Conservation (phyloP, 768 basidiomycete genomes). For the Lentinula boryana region DNA sequence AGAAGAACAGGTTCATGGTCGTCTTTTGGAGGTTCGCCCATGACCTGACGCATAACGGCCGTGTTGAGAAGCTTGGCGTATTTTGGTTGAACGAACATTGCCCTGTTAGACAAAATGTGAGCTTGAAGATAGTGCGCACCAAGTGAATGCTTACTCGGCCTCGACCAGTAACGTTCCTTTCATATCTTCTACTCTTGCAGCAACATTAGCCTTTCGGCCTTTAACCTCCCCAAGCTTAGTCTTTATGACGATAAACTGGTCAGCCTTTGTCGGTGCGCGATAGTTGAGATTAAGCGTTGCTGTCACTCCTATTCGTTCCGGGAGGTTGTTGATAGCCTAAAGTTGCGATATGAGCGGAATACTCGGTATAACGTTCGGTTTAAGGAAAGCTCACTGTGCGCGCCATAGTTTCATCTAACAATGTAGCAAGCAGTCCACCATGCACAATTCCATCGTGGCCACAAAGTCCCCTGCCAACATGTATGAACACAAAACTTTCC, state of each 20-base stretch:
- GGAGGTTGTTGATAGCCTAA: conserved; percentile 81
- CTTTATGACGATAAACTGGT: conserved; percentile 87
- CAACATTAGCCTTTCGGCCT: conserved; percentile 74
- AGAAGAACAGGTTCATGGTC: conserved; percentile 2
- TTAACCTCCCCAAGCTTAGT: conserved; percentile 59
- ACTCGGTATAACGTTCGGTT: neutral
- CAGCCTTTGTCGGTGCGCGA: conserved; percentile 82
- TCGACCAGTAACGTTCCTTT: conserved; percentile 81
- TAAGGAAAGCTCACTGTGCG: conserved; percentile 55
- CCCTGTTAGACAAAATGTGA: neutral
- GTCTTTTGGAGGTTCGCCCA: neutral
- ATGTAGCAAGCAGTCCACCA: conserved; percentile 85
- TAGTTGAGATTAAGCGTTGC: conserved; percentile 80
- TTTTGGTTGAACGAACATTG: conserved; percentile 6
- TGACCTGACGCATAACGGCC: neutral
- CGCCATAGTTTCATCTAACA: conserved; percentile 82
- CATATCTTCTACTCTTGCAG: conserved; percentile 69
- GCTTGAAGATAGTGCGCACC: conserved; percentile 9
- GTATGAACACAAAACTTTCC: conserved; percentile 66
- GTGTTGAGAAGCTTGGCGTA: conserved; percentile 5
- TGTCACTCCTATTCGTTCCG: conserved; percentile 89
- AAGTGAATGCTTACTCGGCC: conserved; percentile 57
- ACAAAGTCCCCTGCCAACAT: conserved; percentile 83
- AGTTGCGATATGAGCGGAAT: conserved; percentile 1
- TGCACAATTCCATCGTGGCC: conserved; percentile 95